phyloP scores from a whole-genome alignment of 2,329 filamentous ascomycete genomes.

The Cladosporium sp. region DNA sequence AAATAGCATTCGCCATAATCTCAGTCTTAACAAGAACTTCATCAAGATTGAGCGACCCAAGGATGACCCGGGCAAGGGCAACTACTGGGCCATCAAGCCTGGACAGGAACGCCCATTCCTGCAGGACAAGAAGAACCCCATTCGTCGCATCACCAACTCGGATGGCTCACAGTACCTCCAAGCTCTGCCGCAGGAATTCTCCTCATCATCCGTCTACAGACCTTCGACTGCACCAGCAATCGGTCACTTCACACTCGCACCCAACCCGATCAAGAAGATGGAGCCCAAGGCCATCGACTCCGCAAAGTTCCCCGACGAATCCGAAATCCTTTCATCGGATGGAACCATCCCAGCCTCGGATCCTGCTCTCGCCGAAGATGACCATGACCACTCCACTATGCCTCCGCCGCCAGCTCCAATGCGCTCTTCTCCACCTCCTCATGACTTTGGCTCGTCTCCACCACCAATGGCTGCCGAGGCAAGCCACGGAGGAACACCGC shows the following conservation, averaged over 20 bases:
- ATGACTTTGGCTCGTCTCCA: conserved; percentile 82
- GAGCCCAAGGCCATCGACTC: conserved; percentile 45
- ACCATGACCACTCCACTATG: conserved; percentile 34
- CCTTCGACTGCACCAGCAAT: conserved; percentile 38
- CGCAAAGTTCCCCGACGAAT: conserved; percentile 48
- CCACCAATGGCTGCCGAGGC: conserved; percentile 71
- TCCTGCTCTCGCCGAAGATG: conserved; percentile 45
- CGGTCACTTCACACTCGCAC: conserved; percentile 32
- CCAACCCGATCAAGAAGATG: conserved; percentile 26
- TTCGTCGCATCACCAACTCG: conserved; percentile 54
- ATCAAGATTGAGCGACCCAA: conserved; percentile 94
- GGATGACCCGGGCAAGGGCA: conserved; percentile 94
- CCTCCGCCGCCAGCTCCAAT: conserved; percentile 43
- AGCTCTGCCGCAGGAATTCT: conserved; percentile 27
- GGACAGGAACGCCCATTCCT: conserved; percentile 86
- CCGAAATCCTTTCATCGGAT: conserved; percentile 46
- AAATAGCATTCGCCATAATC: conserved; percentile 97
- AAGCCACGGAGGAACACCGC: conserved; percentile 68
- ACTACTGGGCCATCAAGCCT: conserved; percentile 93
- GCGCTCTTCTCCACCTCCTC: conserved; percentile 66
- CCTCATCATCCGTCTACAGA: conserved; percentile 22
- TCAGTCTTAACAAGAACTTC: conserved; percentile 95
- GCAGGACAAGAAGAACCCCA: conserved; percentile 68
- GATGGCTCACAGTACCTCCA: conserved; percentile 40
- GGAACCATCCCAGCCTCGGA: conserved; percentile 51